These are phyloP conservation scores for Aspergillus hancockii DNA, from an alignment of 495 filamentous ascomycete species.

Conservation along the genomic window DNA sequence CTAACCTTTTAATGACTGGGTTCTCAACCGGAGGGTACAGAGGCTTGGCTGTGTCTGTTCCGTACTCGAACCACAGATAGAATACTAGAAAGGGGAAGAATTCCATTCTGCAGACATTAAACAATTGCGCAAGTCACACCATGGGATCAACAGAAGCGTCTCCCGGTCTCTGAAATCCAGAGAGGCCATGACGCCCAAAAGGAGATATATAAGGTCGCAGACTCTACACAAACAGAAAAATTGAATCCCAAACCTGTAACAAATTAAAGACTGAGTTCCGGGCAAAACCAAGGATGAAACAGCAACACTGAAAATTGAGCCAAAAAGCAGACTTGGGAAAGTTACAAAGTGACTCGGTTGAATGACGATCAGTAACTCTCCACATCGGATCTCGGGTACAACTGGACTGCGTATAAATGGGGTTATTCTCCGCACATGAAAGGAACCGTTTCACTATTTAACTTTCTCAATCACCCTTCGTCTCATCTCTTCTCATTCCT, in stretches of 20 bases:
- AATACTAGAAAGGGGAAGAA: neutral
- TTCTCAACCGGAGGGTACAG: neutral
- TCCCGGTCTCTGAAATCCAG: neutral
- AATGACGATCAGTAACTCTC: constrained; percentile 7
- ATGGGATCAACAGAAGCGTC: neutral
- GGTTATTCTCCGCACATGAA: neutral
- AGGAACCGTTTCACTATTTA: neutral
- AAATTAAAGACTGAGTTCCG: too few species aligned
- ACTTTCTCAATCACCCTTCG: neutral
- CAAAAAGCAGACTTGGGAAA: too few species aligned
- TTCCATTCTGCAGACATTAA: neutral
- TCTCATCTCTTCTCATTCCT: neutral
- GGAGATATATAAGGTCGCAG: neutral
- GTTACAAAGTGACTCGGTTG: neutral
- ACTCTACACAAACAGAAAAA: neutral
- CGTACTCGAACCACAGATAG: neutral
- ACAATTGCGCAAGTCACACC: neutral
- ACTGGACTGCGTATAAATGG: neutral
- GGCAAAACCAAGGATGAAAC: too few species aligned
- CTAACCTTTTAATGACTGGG: neutral
- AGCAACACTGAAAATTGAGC: too few species aligned
- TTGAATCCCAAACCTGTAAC: neutral
- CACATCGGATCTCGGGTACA: constrained; percentile 9
- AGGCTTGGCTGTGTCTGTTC: neutral
- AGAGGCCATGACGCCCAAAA: neutral